phyloP scores from a whole-genome alignment of 768 basidiomycete genomes.

The Boletus reticuloceps region DNA sequence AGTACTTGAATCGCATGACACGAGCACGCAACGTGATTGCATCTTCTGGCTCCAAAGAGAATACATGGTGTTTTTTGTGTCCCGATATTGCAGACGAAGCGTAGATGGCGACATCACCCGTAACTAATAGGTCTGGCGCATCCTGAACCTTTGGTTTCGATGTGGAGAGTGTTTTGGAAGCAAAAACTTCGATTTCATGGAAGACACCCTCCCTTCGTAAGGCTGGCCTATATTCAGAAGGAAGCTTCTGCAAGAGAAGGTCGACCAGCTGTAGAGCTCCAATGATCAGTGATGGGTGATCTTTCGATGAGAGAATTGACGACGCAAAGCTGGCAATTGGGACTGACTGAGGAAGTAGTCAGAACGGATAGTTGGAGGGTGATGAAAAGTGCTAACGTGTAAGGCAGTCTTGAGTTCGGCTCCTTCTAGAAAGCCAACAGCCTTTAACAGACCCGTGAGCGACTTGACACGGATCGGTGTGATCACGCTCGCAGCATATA shows the following conservation, averaged over 20 bases:
- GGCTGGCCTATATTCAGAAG: constrained; percentile 79
- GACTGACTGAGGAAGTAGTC: constrained; percentile 59
- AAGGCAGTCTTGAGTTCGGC: constrained; percentile 76
- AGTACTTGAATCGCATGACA: constrained; percentile 81
- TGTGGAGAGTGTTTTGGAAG: constrained; percentile 58
- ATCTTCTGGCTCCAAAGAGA: constrained; percentile 81
- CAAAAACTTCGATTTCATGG: constrained; percentile 85
- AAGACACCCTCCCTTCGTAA: constrained; percentile 96
- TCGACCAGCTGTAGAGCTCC: constrained; percentile 93
- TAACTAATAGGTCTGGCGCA: constrained; percentile 31
- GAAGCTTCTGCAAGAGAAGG: constrained; percentile 80
- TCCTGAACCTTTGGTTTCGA: constrained; percentile 49
- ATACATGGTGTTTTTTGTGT: constrained; percentile 66
- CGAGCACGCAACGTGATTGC: constrained; percentile 89
- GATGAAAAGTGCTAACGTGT: constrained; percentile 49
- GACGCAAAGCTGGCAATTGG: constrained; percentile 95
- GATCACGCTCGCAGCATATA: constrained; percentile 97
- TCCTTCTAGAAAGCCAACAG: constrained; percentile 82
- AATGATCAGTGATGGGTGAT: constrained; percentile 83
- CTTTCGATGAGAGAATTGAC: constrained; percentile 88
- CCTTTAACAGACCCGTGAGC: constrained; percentile 83
- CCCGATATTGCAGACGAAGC: constrained; percentile 52
- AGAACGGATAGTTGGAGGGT: neutral
- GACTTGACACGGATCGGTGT: constrained; percentile 87
- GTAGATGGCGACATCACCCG: constrained; percentile 36